Conservation (phyloP, 768 basidiomycete genomes). For the Dictyophora rubrovolvata region DNA sequence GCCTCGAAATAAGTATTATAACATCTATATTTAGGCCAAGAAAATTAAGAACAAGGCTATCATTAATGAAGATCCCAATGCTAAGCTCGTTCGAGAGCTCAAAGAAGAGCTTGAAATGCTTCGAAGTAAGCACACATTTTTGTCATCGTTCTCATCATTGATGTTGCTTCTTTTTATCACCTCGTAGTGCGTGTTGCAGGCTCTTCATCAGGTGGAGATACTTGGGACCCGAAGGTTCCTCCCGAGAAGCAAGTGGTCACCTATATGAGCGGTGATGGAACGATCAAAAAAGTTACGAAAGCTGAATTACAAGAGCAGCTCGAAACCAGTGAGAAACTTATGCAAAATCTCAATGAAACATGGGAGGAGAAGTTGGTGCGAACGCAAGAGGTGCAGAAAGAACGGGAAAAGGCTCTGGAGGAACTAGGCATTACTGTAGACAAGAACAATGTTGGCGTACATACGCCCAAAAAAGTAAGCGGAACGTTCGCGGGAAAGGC, state of each 20-base stretch:
- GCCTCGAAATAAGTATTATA: not conserved
- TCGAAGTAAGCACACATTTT: constrained; percentile 43
- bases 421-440: constrained; percentile 97
- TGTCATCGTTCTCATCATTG: constrained; percentile 5
- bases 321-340: constrained; percentile 88
- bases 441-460: constrained; percentile 92
- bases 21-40: constrained; percentile 50
- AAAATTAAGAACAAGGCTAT: constrained; percentile 99
- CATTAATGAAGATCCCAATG: constrained; percentile 99
- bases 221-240: constrained; percentile 80
- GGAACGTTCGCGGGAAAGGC: not conserved
- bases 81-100: constrained; percentile 95
- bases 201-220: constrained; percentile 53
- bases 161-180: constrained; percentile 2
- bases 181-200: constrained; percentile 62
- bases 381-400: constrained; percentile 91
- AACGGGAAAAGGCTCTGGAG: constrained; percentile 94
- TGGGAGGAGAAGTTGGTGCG: constrained; percentile 92
- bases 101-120: constrained; percentile 96
- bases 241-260: constrained; percentile 93
- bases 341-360: constrained; percentile 88
- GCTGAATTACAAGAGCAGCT: constrained; percentile 96
- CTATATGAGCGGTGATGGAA: constrained; percentile 87
- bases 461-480: constrained; percentile 86
- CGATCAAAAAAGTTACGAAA: constrained; percentile 91